phyloP scores from a whole-genome alignment of 2,329 filamentous ascomycete genomes.

The Xenoacremonium recifei region DNA sequence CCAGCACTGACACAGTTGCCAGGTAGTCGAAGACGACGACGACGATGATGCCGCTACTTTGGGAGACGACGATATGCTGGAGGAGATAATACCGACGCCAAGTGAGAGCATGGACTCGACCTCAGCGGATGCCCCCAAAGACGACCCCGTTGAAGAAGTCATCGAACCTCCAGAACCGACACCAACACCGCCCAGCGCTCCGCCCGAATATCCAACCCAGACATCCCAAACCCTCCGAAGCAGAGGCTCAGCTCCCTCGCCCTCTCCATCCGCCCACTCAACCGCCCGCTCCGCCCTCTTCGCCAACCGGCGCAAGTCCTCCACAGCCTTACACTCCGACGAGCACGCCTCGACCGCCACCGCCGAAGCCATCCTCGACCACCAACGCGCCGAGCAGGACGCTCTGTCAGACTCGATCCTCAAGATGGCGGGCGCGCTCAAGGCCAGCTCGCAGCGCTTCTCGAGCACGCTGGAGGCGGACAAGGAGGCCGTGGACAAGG shows the following conservation, averaged over 20 bases:
- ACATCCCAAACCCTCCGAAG: constrained; percentile 35
- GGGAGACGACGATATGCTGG: constrained; percentile 58
- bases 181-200: constrained; percentile 7
- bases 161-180: constrained; percentile 2
- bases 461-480: constrained; percentile 67
- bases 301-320: constrained; percentile 36
- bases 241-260: constrained; percentile 24
- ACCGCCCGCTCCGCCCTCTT: constrained; percentile 45
- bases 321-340: constrained; percentile 22
- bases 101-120: constrained; percentile 47
- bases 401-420: constrained; percentile 78
- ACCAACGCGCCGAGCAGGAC: constrained; percentile 81
- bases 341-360: constrained; percentile 45
- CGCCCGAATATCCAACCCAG: constrained; percentile 17
- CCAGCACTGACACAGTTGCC: constrained; percentile 8
- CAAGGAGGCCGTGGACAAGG: constrained; percentile 68
- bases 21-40: constrained; percentile 34
- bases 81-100: constrained; percentile 53
- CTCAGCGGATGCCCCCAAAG: constrained; percentile 25
- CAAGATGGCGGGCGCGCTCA: constrained; percentile 74
- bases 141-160: constrained; percentile 20
- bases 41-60: constrained; percentile 41
- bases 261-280: constrained; percentile 27
- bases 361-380: constrained; percentile 70
- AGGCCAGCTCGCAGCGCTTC: constrained; percentile 72